Base-by-base conservation (phyloP, 139 green algal genomes). In the Chlamydomonas schloesseri region DNA sequence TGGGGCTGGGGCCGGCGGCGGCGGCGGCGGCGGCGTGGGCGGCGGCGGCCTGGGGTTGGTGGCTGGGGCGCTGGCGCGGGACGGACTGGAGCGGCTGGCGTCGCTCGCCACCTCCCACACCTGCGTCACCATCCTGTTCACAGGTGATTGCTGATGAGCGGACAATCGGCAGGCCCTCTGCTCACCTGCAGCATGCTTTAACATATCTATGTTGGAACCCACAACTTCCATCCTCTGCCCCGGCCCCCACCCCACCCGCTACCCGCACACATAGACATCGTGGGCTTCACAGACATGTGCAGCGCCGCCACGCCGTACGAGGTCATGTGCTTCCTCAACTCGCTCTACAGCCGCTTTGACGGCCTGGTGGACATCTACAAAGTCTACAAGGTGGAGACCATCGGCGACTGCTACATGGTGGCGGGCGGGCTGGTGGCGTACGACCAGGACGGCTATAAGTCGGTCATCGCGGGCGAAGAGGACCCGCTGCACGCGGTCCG, bases 361-460 rank as follows among this genome's bases (percentile, higher is more conserved):
- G 33, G 13, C 15, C 67, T 72, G 31, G 24, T 72, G n/a, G 60
- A 67, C 60, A 67, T 31, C 18, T 71, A 13, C 4, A 13, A 73
- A 6, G 68, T 73, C 15, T 88, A 92, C 37, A 92, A 92, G 60
- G 72, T 92, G 0, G 85, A 92, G 84, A 92, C 89, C 17, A 87
- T 90, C n/a, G 84, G 37, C 75, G 74, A 93, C 72, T 93, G 87
- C 88, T 93, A 93, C 82, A 84, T 93, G 87, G 89, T 91, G 37
- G 83, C 83, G 23, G 77, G 60, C 8, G 77, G 62, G 10, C 77
- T 72, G 77, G 67, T 65, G n/a, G 57, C 33, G 21, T 75, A 82
- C 34, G 74, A 82, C 74, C 10, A 68, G n/a, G 71, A 77, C 71
- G 71, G 71, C 42, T 77, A 62, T 46, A 58, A 60, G 42, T 53